A percentile compares a stretch with the other conserved stretches of the same genome.
Conservation (phyloP, 768 basidiomycete genomes). For the Tylopilus balloui region DNA sequence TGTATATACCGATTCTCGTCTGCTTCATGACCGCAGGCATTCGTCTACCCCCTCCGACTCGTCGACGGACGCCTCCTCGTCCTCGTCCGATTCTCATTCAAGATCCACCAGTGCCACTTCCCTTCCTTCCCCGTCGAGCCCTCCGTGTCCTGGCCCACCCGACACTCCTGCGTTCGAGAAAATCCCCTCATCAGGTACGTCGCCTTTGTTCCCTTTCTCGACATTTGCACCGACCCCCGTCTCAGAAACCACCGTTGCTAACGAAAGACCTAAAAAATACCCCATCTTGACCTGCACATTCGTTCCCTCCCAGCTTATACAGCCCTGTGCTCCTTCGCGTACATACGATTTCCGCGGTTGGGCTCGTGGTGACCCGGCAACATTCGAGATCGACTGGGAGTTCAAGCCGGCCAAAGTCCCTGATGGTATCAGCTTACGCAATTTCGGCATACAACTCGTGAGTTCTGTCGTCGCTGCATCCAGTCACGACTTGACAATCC, state of each 20-base stretch:
- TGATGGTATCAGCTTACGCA: conserved; percentile 77
- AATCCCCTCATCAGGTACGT: conserved; percentile 3
- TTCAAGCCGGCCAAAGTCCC: conserved; percentile 72
- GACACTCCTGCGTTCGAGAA: conserved; percentile 5
- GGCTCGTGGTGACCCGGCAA: conserved; percentile 13
- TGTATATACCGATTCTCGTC: not conserved
- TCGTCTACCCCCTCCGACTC: conserved; percentile 30
- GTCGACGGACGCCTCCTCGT: conserved; percentile 20
- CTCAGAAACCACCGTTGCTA: conserved; percentile 7
- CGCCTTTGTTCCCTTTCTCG: not conserved
- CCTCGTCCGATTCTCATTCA: conserved; percentile 21
- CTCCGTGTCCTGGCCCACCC: conserved; percentile 7
- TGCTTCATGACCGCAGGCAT: conserved; percentile 27
- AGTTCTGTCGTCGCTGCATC: conserved; percentile 32
- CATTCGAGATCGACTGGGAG: conserved; percentile 43
- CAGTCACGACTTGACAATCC: conserved; percentile 4
- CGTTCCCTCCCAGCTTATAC: conserved; percentile 43
- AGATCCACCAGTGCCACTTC: conserved; percentile 28
- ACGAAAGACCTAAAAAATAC: conserved; percentile 18
- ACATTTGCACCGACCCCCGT: conserved; percentile 1
- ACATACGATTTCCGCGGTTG: conserved; percentile 19
- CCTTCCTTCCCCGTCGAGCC: conserved; percentile 23
- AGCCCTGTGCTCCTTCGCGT: conserved; percentile 21
- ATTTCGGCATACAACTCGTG: conserved; percentile 87
- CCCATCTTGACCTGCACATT: conserved; percentile 50